These are phyloP conservation scores for Peribolospora kevripleyi DNA, from an alignment of 768 basidiomycete genomes.

Conservation along the genomic window DNA sequence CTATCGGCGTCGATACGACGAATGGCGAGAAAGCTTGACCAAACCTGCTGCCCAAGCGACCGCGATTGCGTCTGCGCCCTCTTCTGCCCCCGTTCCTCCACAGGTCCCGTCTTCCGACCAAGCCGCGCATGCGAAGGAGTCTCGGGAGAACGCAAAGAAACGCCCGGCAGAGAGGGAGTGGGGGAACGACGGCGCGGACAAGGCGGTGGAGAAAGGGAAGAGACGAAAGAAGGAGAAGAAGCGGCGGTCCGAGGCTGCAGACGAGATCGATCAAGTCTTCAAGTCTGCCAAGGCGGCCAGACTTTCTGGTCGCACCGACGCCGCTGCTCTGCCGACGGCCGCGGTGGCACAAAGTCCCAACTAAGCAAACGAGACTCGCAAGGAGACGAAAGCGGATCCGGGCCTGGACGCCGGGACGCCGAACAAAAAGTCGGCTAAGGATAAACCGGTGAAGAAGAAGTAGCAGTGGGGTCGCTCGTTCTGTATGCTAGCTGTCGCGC, in stretches of 20 bases:
- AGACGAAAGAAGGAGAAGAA: conserved; percentile 9
- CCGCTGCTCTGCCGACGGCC: too few species aligned
- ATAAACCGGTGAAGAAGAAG: too few species aligned
- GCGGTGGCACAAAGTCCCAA: too few species aligned
- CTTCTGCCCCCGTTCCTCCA: neutral
- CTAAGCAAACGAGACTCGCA: too few species aligned
- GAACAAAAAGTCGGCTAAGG: too few species aligned
- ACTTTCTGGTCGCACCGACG: too few species aligned
- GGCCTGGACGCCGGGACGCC: too few species aligned
- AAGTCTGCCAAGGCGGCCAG: neutral
- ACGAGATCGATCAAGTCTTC: conserved; percentile 18
- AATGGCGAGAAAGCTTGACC: conserved; percentile 52
- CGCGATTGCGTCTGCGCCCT: conserved; percentile 8
- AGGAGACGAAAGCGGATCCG: too few species aligned
- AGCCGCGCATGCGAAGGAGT: neutral
- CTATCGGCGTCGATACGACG: conserved; percentile 49
- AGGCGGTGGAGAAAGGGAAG: conserved; percentile 2
- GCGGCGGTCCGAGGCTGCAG: conserved; percentile 8
- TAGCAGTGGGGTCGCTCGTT: too few species aligned
- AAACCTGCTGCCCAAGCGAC: neutral
- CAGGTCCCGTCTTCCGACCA: neutral
- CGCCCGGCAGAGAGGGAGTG: neutral
- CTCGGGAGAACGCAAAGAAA: neutral
- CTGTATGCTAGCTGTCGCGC: too few species aligned
- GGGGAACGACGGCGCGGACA: neutral